Base-by-base conservation (phyloP, 306 rosid genomes). In the Begonia loranthoides region DNA sequence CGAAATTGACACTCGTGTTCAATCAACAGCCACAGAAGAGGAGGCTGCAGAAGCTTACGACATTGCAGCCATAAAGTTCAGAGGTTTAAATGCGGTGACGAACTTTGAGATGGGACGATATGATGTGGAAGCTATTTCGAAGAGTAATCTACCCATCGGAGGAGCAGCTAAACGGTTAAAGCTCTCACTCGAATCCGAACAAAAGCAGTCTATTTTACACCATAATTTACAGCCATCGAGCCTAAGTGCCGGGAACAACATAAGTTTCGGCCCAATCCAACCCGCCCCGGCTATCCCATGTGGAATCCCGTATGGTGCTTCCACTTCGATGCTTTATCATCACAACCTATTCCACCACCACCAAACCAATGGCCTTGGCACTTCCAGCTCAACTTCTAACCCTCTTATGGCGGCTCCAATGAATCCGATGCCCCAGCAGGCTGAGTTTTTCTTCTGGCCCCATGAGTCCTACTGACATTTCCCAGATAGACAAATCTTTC, bases 21-120 rank as follows among this genome's bases (percentile, higher is more conserved):
- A 28, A 28, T 28, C 9, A 28, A 57, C 81, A 92, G 99, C 99
- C 5, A 87, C 96, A 0, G 99, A 92, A 41, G 99, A 92, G 76
- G 96, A 92, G 70, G 99, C 99, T 0, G 99, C 96, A 0, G 96
- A 92, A 63, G 99, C 99, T 0, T 83, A 92, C 13, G 96, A 92
- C 36, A 92, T 92, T 39, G 96, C 99, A 9, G 96, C 96, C 10
- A 87, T 92, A 56, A 92, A 92, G 72, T 92, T 92, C 13, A 65
- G 99, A 62, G 99, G 99, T 0, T 60, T 84, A 50, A 83, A 81
- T n/a, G 99, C 96, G 0, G 99, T 87, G 17, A 92, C 96, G 13
- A 92, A 92, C 45, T 92, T 92, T 9, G 96, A 86, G 84, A 92
- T 92, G 99, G 83, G 41, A 19, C 77, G 99, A 24, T 92, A 87